Evolutionary conservation across 768 basidiomycete genomes (phyloP), one percentile per base, ranked within the genome.

Genomic region (Auriscalpium vulgare): DNA sequence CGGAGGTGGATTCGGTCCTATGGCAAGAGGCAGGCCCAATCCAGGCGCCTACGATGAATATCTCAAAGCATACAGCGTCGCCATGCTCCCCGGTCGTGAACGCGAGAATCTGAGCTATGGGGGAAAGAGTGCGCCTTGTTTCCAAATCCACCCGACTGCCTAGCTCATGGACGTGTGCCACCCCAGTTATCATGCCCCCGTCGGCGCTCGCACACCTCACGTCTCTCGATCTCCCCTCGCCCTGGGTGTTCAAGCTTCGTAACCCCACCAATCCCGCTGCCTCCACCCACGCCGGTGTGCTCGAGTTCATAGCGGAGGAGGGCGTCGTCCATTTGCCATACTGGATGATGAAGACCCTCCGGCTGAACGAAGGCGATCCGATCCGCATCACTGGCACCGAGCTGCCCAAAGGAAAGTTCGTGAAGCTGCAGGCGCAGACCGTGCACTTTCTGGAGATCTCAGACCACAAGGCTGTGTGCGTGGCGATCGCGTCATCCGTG

Each of bases 261-360:
- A 98, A 98, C 71, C 95, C 97, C 50, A 73, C 75, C 64, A 95
- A 88, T 73, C 78, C 79, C 51, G 90, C 83, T 37, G 88, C 81
- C 53, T 94, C 82, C 19, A 98, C 97, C 1, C 92, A 99, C 67
- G 91, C 90, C 1, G 97, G 97, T 76, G 97, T 99, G 29, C 81
- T 99, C 34, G 97, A 99, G 68, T 99, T 99, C 72, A 97, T 97
- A 61, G 95, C 97, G 2, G 88, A 97, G 55, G 95, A 98, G 70
- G 97, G 97, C 11, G 78, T 88, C 13, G 95, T 95, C 3, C 88
- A 98, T 75, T 77, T 99, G 14, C 97, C 97, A 0, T 88, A 93
- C 63, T 99, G 97, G 97, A 95, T 99, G 91, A 99, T 99, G 95
- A 94, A 89, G 74, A 94, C 92, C 5, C 75, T 99, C 17, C 83